Percentiles rank a stretch among this genome's conserved stretches.
These are phyloP conservation scores for Globisporangium ultimum DNA, from an alignment of 352 stramenopile species.

Conservation along the genomic window DNA sequence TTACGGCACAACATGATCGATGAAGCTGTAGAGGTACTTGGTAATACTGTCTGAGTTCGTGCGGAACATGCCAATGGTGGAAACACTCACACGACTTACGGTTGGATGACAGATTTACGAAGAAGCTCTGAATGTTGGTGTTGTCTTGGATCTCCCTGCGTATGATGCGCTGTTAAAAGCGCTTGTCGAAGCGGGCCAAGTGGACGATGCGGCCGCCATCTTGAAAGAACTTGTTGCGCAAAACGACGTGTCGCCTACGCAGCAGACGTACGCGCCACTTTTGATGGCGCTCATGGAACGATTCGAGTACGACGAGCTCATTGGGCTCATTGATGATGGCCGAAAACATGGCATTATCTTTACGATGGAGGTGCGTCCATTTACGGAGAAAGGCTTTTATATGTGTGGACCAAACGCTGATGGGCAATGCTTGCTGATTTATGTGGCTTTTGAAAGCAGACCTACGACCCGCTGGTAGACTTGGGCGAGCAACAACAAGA, in stretches of 20 bases:
- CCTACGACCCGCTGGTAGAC: constrained; percentile 63
- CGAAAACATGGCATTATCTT: constrained; percentile 47
- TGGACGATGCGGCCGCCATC: constrained; percentile 43
- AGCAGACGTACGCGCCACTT: constrained; percentile 49
- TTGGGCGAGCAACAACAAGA: constrained; percentile 44
- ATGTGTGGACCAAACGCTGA: too few relatives aligned
- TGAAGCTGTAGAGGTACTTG: constrained; percentile 38
- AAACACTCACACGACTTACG: not conserved
- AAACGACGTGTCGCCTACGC: constrained; percentile 47
- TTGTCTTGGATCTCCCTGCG: constrained; percentile 57
- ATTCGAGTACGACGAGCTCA: constrained; percentile 42
- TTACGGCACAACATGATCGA: constrained; percentile 38
- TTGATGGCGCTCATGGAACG: constrained; percentile 45
- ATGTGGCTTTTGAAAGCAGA: constrained; percentile 23
- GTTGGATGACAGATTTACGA: constrained; percentile 29
- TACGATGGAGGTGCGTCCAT: constrained; percentile 35
- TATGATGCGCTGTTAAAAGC: constrained; percentile 40
- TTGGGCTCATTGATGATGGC: constrained; percentile 50
- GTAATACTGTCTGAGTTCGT: not conserved
- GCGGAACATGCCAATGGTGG: too few relatives aligned
- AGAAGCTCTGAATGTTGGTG: constrained; percentile 34
- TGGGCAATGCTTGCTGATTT: too few relatives aligned
- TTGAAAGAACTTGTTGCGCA: constrained; percentile 31
- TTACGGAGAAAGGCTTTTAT: too few relatives aligned
- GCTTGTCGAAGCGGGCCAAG: constrained; percentile 34